phyloP scores from a whole-genome alignment of 1,284 basidiomycete genomes.

The Malassezia arunalokei region DNA sequence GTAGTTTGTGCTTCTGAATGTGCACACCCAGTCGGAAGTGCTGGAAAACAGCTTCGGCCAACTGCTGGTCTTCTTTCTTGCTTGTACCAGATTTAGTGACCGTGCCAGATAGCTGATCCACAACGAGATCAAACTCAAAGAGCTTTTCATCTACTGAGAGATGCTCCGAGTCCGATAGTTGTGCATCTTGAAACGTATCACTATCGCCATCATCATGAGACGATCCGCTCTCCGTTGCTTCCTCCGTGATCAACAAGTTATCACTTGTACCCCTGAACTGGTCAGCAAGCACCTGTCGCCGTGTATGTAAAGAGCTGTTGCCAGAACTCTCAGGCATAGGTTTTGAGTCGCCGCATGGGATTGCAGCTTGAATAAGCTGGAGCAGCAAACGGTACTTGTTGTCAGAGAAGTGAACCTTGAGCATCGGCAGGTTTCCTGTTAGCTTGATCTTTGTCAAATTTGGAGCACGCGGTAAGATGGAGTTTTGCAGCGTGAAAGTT shows the following conservation, averaged over 20 bases:
- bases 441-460: slow-evolving; percentile 84
- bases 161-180: slow-evolving; percentile 18
- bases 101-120: slow-evolving; percentile 72
- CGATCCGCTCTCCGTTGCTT: slow-evolving; percentile 17
- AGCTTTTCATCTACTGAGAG: slow-evolving; percentile 63
- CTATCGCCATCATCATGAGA: slow-evolving; percentile 23
- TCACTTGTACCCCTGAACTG: slow-evolving; percentile 35
- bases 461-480: slow-evolving; percentile 75
- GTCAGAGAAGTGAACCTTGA: slow-evolving; percentile 90
- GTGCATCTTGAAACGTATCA: slow-evolving; percentile 24
- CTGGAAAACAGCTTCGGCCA: slow-evolving; percentile 71
- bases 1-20: slow-evolving; percentile 56
- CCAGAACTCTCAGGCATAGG: background rate
- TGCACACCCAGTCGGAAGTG: slow-evolving; percentile 53
- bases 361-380: slow-evolving; percentile 78
- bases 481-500: slow-evolving; percentile 79
- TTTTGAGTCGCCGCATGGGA: slow-evolving; percentile 55
- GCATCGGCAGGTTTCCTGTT: slow-evolving; percentile 72
- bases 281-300: slow-evolving; percentile 27
- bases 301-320: slow-evolving; percentile 30
- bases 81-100: slow-evolving; percentile 58
- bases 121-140: slow-evolving; percentile 79
- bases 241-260: slow-evolving; percentile 14
- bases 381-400: slow-evolving; percentile 88
- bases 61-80: slow-evolving; percentile 56